Conservation (phyloP, 2,329 filamentous ascomycete species). For the Fusarium sp. region DNA sequence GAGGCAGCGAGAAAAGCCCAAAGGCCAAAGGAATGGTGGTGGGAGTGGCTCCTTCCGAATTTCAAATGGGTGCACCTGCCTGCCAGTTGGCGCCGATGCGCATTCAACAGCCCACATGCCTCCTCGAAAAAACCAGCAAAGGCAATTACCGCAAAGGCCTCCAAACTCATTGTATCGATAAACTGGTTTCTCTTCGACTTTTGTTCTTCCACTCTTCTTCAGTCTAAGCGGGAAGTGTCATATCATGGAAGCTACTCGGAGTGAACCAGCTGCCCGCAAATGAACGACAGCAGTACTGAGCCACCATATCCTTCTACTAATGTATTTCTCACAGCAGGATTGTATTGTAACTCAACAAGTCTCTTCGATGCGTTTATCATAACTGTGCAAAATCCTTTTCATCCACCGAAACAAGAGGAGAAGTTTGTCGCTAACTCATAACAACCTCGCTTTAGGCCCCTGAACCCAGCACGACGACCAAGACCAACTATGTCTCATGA, state of each 20-base stretch:
- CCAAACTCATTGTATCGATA: not conserved
- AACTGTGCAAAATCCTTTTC: not conserved
- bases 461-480: fast-evolving
- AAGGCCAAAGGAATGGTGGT: not conserved
- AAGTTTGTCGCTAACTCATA: not conserved
- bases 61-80: not conserved
- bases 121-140: not conserved
- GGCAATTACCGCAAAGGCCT: not conserved
- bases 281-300: not conserved
- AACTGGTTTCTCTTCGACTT: not conserved
- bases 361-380: too few relatives aligned
- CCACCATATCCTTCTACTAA: fast-evolving
- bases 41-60: not conserved
- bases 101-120: not conserved
- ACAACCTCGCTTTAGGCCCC: not conserved
- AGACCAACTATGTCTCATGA: not conserved
- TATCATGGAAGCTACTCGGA: not conserved
- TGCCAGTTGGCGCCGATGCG: not conserved
- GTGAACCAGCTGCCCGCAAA: not conserved
- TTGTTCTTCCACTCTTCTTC: not conserved
- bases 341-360: not conserved
- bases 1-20: not conserved
- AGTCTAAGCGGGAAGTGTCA: not conserved
- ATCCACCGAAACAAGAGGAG: not conserved
- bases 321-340: fast-evolving